Evolutionary conservation across 768 basidiomycete genomes (phyloP).

Genomic region (Tephrocybe sp.): DNA sequence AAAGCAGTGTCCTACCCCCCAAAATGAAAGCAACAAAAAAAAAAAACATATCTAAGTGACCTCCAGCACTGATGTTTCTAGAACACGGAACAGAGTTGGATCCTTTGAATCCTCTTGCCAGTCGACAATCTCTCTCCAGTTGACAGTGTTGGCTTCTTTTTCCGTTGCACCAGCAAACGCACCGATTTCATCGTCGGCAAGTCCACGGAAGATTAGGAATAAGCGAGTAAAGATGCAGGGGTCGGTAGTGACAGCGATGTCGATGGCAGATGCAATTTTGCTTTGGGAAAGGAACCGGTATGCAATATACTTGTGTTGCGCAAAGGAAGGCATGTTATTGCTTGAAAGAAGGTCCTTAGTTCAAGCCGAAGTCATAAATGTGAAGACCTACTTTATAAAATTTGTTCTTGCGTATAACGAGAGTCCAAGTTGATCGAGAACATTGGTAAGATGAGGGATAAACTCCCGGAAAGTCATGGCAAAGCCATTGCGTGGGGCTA

Average conservation of each 20-base stretch:
- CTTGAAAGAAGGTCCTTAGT: slow-evolving; percentile 31
- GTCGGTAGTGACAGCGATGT: slow-evolving; percentile 79
- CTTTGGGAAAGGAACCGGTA: slow-evolving; percentile 83
- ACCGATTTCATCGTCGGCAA: slow-evolving; percentile 76
- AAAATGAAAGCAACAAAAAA: neutral
- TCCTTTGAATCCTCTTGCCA: slow-evolving; percentile 85
- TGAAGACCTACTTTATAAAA: slow-evolving; percentile 62
- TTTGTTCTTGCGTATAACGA: slow-evolving; percentile 78
- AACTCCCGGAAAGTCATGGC: slow-evolving; percentile 84
- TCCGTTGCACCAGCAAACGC: slow-evolving; percentile 77
- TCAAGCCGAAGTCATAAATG: neutral
- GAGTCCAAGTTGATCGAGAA: slow-evolving; percentile 84
- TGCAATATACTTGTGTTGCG: slow-evolving; percentile 81
- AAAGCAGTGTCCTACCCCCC: neutral
- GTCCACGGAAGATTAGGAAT: slow-evolving; percentile 83
- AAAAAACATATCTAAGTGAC: slow-evolving; percentile 36
- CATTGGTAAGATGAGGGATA: slow-evolving; percentile 74
- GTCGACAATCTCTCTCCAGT: slow-evolving; percentile 79
- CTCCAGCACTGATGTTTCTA: slow-evolving; percentile 80
- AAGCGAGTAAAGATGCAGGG: slow-evolving; percentile 81
- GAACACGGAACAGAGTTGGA: slow-evolving; percentile 65
- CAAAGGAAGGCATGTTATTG: slow-evolving; percentile 73
- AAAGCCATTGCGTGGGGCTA: slow-evolving; percentile 79
- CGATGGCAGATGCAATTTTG: slow-evolving; percentile 82
- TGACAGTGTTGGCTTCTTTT: slow-evolving; percentile 78